Base-by-base conservation (phyloP, 2,329 filamentous ascomycete species). In the Raffaelea ambrosiae region DNA sequence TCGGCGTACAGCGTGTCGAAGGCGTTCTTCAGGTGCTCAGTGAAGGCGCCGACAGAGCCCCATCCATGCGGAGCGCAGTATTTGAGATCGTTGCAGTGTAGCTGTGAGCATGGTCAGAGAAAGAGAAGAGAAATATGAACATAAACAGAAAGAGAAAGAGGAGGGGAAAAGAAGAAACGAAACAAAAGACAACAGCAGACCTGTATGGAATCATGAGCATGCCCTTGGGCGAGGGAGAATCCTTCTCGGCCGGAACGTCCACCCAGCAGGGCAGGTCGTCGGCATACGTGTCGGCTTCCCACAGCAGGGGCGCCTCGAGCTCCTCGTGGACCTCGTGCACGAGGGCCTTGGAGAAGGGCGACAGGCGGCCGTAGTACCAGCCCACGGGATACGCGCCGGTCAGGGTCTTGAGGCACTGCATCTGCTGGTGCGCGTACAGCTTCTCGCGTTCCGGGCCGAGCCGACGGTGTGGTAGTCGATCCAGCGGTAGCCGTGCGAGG, bases 1-100 rank as follows among this genome's bases (percentile, higher is more conserved):
- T 77, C 73, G 26, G 71, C 71, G 49, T 76, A 76, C 29, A 77
- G 56, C 18, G 73, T 68, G 54, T 78, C 74, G 46, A 78, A 77
- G 0, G 73, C 69, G 19, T 68, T 68, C 59, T 73, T 72, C 16
- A 77, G 53, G 51, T 77, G 70, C 53, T 54, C 57, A 47, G 63
- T 67, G 56, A 74, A 75, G 4, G 64, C 68, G 10, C 66, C 68
- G 5, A 67, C 61, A 53, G 73, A 75, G 0, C 72, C 72, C 8
- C 65, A 65, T 1, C 66, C 63, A 1, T 38, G 31, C 8, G 64
- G 60, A 7, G 56, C 56, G 45, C 58, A 57, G 51, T 63, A 54
- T 23, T 55, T 55, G 14, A 55, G 21, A 33, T 55, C 53, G 35
- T 52, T 55, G 42, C 48, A 49, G 38, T 52, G n/a, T n/a, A n/a